Evolutionary conservation across 768 basidiomycete genomes (phyloP).

Genomic region (Pleurotus citrinopileatus): DNA sequence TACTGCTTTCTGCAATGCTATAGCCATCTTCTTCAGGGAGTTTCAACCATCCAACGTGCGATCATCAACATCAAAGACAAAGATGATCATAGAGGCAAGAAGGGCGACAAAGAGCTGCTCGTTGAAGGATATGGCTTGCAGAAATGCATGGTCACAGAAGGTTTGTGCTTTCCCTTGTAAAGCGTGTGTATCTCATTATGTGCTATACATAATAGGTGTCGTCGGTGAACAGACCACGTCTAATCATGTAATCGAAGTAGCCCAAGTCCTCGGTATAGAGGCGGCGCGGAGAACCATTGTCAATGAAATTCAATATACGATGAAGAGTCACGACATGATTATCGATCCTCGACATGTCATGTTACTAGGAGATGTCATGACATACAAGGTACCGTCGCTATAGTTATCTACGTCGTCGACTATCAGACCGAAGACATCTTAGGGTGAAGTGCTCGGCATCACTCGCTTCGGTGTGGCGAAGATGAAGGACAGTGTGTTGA

Average conservation of each 20-base stretch:
- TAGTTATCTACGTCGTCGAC: background rate
- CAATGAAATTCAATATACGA: constrained; percentile 96
- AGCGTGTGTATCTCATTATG: too few relatives aligned
- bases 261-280: constrained; percentile 95
- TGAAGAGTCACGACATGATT: constrained; percentile 96
- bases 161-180: constrained; percentile 35
- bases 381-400: constrained; percentile 71
- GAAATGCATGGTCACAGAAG: constrained; percentile 96
- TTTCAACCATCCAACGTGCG: constrained; percentile 83
- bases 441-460: constrained; percentile 98
- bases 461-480: constrained; percentile 99
- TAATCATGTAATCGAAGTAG: constrained; percentile 96
- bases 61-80: constrained; percentile 96
- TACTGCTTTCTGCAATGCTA: background rate
- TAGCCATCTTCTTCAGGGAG: constrained; percentile 51
- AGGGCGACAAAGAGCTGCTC: constrained; percentile 86
- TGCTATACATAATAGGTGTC: constrained; percentile 60
- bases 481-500: constrained; percentile 99
- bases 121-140: constrained; percentile 97
- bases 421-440: constrained; percentile 4
- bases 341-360: constrained; percentile 99
- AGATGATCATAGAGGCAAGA: constrained; percentile 72
- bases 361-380: constrained; percentile 98
- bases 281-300: constrained; percentile 93
- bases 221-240: constrained; percentile 90